Percentiles rank a stretch among this genome's conserved stretches.
These are phyloP conservation scores for Naganishia liquefaciens DNA, from an alignment of 1,284 basidiomycete species.

Conservation along the genomic window DNA sequence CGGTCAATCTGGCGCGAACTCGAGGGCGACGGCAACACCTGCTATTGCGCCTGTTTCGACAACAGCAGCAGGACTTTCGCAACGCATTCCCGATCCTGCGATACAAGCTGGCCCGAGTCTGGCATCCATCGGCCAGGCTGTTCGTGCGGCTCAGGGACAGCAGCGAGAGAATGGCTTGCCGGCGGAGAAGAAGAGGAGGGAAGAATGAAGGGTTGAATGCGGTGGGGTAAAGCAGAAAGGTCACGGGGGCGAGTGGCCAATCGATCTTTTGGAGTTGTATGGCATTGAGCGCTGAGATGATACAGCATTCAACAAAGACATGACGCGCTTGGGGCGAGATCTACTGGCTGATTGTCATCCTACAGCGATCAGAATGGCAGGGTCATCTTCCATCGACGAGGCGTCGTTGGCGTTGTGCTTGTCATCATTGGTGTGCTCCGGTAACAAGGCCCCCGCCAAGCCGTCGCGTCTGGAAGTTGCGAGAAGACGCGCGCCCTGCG, in stretches of 20 bases:
- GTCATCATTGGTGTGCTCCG: too few species aligned
- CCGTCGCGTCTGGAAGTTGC: conserved; percentile 1
- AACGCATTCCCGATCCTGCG: too few species aligned
- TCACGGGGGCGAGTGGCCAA: too few species aligned
- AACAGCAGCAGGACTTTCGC: background rate
- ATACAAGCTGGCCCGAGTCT: too few species aligned
- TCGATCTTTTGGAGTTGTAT: too few species aligned
- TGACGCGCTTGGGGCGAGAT: background rate
- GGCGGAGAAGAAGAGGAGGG: conserved; percentile 17
- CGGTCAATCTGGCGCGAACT: background rate
- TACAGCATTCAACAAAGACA: too few species aligned
- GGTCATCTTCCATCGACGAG: too few species aligned
- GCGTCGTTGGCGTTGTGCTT: too few species aligned
- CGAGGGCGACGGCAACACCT: background rate
- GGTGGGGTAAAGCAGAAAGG: background rate
- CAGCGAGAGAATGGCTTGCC: conserved; percentile 10
- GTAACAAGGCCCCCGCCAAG: background rate
- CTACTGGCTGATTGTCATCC: background rate
- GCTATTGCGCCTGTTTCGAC: background rate
- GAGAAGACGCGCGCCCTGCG: conserved; percentile 7
- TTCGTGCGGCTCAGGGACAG: background rate
- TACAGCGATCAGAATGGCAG: too few species aligned
- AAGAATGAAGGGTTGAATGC: background rate
- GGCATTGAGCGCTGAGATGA: too few species aligned
- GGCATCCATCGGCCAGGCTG: too few species aligned